phyloP scores from a whole-genome alignment of 768 basidiomycete genomes.

The Psilocybe subaeruginosa region DNA sequence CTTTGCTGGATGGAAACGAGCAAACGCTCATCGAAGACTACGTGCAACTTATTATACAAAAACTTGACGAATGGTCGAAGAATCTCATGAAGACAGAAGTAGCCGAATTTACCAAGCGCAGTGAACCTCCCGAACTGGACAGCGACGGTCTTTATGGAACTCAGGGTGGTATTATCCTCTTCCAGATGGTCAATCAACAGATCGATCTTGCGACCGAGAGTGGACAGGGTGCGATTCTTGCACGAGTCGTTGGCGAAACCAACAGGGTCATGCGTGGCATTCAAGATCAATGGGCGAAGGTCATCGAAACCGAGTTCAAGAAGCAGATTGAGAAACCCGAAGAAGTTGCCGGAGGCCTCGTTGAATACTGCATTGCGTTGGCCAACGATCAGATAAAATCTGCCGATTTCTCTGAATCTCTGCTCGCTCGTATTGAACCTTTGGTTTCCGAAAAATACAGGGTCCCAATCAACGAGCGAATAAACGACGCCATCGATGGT shows the following conservation, averaged over 20 bases:
- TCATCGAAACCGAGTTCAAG: conserved; percentile 84
- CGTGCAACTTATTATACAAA: conserved; percentile 87
- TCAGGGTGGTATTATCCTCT: conserved; percentile 92
- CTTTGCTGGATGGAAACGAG: conserved; percentile 94
- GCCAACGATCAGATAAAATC: conserved; percentile 98
- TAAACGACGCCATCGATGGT: conserved; percentile 97
- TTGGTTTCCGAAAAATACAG: conserved; percentile 94
- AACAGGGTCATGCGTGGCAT: conserved; percentile 88
- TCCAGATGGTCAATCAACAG: conserved; percentile 98
- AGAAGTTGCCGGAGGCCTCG: conserved; percentile 83
- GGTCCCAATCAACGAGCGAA: conserved; percentile 74
- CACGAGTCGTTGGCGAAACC: conserved; percentile 86
- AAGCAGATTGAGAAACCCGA: conserved; percentile 88
- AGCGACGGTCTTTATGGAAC: conserved; percentile 89
- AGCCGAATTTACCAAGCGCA: conserved; percentile 79
- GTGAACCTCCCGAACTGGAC: conserved; percentile 87
- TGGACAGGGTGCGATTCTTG: conserved; percentile 91
- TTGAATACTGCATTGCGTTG: conserved; percentile 94
- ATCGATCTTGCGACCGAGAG: conserved; percentile 94
- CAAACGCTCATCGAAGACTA: conserved; percentile 95
- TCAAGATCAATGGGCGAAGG: conserved; percentile 86
- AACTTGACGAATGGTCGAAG: conserved; percentile 95
- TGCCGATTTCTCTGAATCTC: conserved; percentile 89
- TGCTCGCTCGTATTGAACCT: conserved; percentile 84
- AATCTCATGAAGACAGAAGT: conserved; percentile 94